Base-by-base conservation (phyloP, 2,329 filamentous ascomycete species). In the Alternaria conjuncta region DNA sequence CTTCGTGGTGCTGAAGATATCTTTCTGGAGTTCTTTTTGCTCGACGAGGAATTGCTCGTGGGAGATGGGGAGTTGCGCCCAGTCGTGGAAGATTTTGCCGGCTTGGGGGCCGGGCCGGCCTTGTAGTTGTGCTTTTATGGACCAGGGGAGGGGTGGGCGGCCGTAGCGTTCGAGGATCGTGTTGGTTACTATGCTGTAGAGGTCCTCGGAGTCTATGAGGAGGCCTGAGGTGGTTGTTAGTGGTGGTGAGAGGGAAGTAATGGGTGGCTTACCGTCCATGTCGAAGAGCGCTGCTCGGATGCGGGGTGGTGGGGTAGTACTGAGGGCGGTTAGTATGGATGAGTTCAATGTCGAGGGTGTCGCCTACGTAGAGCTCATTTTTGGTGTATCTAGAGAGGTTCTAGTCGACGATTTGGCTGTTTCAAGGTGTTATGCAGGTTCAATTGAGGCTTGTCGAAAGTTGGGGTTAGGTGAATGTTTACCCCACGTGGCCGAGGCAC, bases 221-320 rank as follows among this genome's bases (percentile, higher is more conserved):
- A 99, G 90, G 64, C 96, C 47, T 51, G 47, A 2, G 6, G 4
- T 2, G 2, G 43, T 12, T 20, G 1, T 45, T 21, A 45, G 43
- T 21, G 11, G 20, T 20, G 43, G 12, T 50, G n/a, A 30, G 25
- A 26, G 4, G 7, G 3, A 15, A 9, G n/a, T 15, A 4, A 15
- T 30, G 28, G n/a, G 11, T 30, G 12, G 18, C 18, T 30, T 51
- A 32, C 47, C 96, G 81, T 99, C 96, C 94, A 98, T 97, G 84
- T 99, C 96, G 80, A 99, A 98, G 69, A 99, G 90, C 81, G 94
- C 97, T 71, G 95, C 96, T 71, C 94, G 88, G 63, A 98, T 86
- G 89, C 20, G 92, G 91, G 80, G 94, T 90, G 77, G 73, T 59
- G 72, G 67, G 64, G 66, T 66, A 13, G 50, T 70, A 46, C 68